Percentiles rank a stretch among this genome's conserved stretches.
phyloP scores from a whole-genome alignment of 129 eudicot species.

The Solidago caesia region DNA sequence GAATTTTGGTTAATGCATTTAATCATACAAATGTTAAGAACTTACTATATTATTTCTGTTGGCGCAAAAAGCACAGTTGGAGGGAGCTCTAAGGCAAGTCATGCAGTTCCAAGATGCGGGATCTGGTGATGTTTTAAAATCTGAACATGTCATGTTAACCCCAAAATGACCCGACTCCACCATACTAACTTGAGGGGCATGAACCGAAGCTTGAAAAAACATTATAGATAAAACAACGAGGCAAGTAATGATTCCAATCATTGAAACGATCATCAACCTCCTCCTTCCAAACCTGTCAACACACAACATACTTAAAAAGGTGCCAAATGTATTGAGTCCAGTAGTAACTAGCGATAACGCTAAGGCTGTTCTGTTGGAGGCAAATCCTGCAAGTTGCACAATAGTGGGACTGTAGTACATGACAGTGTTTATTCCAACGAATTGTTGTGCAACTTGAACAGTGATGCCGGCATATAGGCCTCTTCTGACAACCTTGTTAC shows the following conservation, averaged over 20 bases:
- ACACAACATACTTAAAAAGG: constrained; percentile 52
- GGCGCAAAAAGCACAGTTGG: constrained; percentile 54
- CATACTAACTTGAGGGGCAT: constrained; percentile 41
- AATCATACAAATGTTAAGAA: background rate
- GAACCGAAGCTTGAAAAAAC: constrained; percentile 44
- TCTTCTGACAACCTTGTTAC: constrained; percentile 49
- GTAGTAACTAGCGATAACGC: constrained; percentile 63
- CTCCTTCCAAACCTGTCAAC: constrained; percentile 66
- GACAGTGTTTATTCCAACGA: constrained; percentile 65
- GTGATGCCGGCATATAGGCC: constrained; percentile 69
- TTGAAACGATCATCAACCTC: constrained; percentile 55
- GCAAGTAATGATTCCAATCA: constrained; percentile 55
- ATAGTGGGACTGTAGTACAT: constrained; percentile 70
- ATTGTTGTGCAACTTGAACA: constrained; percentile 71
- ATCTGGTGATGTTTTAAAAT: constrained; percentile 23
- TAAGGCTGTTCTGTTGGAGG: constrained; percentile 60
- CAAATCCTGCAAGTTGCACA: constrained; percentile 60
- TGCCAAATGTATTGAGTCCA: constrained; percentile 63
- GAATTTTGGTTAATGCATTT: background rate
- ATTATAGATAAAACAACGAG: constrained; percentile 41
- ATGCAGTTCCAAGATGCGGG: constrained; percentile 56
- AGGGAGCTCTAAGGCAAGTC: constrained; percentile 47
- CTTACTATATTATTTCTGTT: constrained; percentile 37
- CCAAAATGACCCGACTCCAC: constrained; percentile 51
- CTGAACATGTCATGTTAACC: constrained; percentile 43